Evolutionary conservation across 306 rosid species (phyloP).

Genomic region (Rubus idaeus): DNA sequence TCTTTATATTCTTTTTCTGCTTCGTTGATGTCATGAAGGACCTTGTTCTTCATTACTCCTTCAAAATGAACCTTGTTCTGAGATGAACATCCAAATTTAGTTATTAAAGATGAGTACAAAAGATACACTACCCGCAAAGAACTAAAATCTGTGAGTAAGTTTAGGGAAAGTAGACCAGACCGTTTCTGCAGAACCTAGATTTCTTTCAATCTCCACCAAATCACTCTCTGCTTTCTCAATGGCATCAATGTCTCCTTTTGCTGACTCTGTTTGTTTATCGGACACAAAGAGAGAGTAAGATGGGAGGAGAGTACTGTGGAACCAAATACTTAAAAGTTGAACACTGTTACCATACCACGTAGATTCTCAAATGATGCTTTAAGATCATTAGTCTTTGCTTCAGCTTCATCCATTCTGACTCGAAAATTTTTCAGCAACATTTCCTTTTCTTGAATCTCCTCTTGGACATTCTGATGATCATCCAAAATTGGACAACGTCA

Average conservation of each 20-base stretch:
- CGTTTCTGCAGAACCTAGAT: constrained; percentile 46
- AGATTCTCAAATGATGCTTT: constrained; percentile 62
- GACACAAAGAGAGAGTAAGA: constrained; percentile 22
- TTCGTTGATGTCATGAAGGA: constrained; percentile 46
- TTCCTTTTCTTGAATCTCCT: constrained; percentile 44
- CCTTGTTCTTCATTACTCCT: constrained; percentile 61
- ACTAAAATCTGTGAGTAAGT: background rate
- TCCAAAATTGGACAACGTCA: constrained; percentile 19
- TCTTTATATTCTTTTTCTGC: constrained; percentile 52
- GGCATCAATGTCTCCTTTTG: constrained; percentile 62
- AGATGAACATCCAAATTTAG: constrained; percentile 1
- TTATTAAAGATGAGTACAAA: background rate
- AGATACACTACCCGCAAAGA: background rate
- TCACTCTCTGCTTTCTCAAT: constrained; percentile 63
- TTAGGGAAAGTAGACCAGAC: constrained; percentile 32
- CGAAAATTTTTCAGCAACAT: constrained; percentile 37
- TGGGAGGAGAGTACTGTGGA: constrained; percentile 16
- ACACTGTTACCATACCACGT: constrained; percentile 48
- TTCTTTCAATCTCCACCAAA: constrained; percentile 55
- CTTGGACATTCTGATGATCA: constrained; percentile 50
- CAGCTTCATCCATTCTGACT: constrained; percentile 52
- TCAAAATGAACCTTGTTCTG: constrained; percentile 77
- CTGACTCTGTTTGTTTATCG: constrained; percentile 50
- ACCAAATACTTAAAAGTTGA: constrained; percentile 21
- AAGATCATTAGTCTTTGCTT: constrained; percentile 47